phyloP scores from a whole-genome alignment of 2,329 filamentous ascomycete genomes.

The Microsporum ferrugineum region DNA sequence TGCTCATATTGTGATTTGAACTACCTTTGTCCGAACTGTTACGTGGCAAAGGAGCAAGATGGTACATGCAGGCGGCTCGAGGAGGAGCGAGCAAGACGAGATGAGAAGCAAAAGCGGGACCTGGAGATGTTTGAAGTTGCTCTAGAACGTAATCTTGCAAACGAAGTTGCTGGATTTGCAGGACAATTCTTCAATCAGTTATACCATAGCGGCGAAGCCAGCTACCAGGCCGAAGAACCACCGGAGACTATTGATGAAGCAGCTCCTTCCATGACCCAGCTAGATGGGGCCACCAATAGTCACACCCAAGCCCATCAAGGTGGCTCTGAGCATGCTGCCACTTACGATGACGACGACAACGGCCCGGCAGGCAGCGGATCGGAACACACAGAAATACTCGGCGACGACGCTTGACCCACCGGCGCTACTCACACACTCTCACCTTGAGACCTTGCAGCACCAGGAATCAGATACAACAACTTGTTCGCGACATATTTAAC shows the following conservation, averaged over 20 bases:
- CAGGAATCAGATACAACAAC: background rate
- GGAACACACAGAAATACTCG: slow-evolving; percentile 13
- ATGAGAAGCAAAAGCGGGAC: slow-evolving; percentile 32
- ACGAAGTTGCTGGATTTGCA: slow-evolving; percentile 32
- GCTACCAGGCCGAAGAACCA: slow-evolving; percentile 4
- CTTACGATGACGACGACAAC: slow-evolving; percentile 10
- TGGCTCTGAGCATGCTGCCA: background rate
- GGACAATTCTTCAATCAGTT: slow-evolving; percentile 30
- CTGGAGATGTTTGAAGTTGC: slow-evolving; percentile 32
- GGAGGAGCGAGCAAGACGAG: slow-evolving; percentile 29
- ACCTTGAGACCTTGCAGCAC: background rate
- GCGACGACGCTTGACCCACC: slow-evolving; percentile 2
- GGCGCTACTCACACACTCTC: background rate
- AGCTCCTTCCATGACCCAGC: slow-evolving; percentile 8
- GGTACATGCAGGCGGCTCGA: slow-evolving; percentile 30
- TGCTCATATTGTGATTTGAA: slow-evolving; percentile 35
- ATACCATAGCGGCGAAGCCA: background rate
- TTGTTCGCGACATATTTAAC: background rate
- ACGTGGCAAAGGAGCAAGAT: slow-evolving; percentile 28
- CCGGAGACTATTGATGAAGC: slow-evolving; percentile 5
- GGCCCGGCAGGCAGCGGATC: slow-evolving; percentile 13
- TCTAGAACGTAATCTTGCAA: slow-evolving; percentile 31
- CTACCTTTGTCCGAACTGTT: slow-evolving; percentile 36
- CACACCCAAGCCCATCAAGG: background rate
- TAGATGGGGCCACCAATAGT: slow-evolving; percentile 6